Evolutionary conservation across 2,329 filamentous ascomycete species (phyloP).

Genomic region (Neofusicoccum sp.): DNA sequence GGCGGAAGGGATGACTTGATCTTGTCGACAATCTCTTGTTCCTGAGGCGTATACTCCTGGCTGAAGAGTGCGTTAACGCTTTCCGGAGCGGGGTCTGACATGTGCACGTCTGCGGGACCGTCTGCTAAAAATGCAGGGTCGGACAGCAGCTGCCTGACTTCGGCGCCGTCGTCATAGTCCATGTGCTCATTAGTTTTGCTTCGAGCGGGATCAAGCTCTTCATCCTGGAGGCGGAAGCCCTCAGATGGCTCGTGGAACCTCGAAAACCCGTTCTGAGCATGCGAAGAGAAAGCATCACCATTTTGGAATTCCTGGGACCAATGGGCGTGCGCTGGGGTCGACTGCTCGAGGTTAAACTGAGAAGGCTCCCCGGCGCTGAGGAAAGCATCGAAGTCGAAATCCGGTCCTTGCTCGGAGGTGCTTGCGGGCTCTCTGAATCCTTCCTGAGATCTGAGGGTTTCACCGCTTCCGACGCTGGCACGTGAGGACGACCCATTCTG

Average conservation of each 20-base stretch:
- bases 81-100: slow-evolving; percentile 10
- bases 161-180: slow-evolving; percentile 24
- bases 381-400: slow-evolving; percentile 6
- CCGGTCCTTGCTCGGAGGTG: background rate
- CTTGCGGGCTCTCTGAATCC: slow-evolving; percentile 2
- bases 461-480: slow-evolving; percentile 4
- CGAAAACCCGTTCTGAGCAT: background rate
- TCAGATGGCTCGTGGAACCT: background rate
- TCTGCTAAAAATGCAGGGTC: slow-evolving; percentile 20
- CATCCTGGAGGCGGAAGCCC: background rate
- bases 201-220: background rate
- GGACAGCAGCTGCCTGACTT: slow-evolving; percentile 23
- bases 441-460: background rate
- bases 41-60: slow-evolving; percentile 10
- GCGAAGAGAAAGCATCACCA: background rate
- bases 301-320: background rate
- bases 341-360: background rate
- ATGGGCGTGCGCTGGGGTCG: background rate
- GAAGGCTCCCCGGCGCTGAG: background rate
- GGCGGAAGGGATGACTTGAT: slow-evolving; percentile 24
- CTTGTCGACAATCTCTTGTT: slow-evolving; percentile 21
- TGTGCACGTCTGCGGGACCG: background rate
- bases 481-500: slow-evolving; percentile 17
- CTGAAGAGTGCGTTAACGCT: slow-evolving; percentile 22
- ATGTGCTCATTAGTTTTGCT: background rate